Evolutionary conservation across 1,284 basidiomycete species (phyloP), one percentile per base, ranked within the genome.

Genomic region (Tilletia caries): DNA sequence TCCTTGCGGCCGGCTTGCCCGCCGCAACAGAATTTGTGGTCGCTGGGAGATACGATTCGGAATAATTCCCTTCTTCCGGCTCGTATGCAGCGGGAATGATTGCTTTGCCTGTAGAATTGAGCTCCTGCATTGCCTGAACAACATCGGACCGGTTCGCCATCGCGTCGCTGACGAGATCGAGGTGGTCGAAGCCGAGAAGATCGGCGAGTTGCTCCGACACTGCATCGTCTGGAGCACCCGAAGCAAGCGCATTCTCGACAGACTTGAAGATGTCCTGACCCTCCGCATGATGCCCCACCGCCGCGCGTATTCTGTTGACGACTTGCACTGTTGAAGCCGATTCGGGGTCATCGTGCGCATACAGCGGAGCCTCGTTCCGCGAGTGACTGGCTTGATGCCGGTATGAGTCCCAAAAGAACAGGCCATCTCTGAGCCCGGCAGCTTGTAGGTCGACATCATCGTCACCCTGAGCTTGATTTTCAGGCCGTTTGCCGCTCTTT

Each of bases 161-260:
- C 1, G 85, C 84, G 25, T 84, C 83, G 18, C 68, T 71, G 20
- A 82, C 76, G 29, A 80, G 73, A 18, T 92, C 92, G 43, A 94
- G 88, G 34, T 91, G 88, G 73, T 95, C 92, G 78, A 91, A 93
- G 0, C 95, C 95, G 65, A 95, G 84, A n/a, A 91, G 85, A 73
- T 96, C 93, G 2, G 88, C 89, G 1, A 96, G 83, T 74, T 92
- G 32, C 33, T 62, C 58, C 32, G 58, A 62, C 20, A 33, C 58
- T 3, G 58, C 58, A 20, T 62, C 58, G 32, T 62, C 58, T 62
- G 58, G 32, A 20, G 58, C 58, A 37, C n/a, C 32, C 15, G 58
- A 62, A 15, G 32, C 32, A 5, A 62, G 58, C 10, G 23, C 32
- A 23, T 37, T 33, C 58, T 62, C 29, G 29, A 37, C 29, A 20